Evolutionary conservation across 2,329 filamentous ascomycete species (phyloP).

Genomic region (Paraphoma chrysanthemicola): DNA sequence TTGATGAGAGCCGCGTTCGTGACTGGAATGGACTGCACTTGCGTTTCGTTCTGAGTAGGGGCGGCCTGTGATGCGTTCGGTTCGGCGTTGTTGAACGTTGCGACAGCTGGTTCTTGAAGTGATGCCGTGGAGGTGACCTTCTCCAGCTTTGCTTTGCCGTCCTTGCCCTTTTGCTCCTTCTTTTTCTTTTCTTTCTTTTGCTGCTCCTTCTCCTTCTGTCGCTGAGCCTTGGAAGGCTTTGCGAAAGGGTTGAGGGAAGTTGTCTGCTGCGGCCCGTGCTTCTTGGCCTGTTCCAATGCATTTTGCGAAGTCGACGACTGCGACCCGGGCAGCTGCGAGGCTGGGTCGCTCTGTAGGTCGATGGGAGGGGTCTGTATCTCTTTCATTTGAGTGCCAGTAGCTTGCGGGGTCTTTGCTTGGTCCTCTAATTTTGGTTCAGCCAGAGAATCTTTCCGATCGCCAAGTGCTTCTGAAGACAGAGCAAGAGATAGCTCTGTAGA

Average conservation of each 20-base stretch:
- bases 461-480: background rate
- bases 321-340: background rate
- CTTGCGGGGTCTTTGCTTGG: background rate
- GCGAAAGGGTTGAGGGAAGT: slow-evolving; percentile 40
- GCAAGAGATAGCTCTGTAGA: background rate
- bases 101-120: background rate
- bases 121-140: background rate
- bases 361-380: background rate
- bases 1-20: no score
- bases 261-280: slow-evolving; percentile 32
- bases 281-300: slow-evolving; percentile 17
- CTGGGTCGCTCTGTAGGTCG: background rate
- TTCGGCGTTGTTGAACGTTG: background rate
- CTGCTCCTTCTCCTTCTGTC: slow-evolving; percentile 46
- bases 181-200: slow-evolving; percentile 35
- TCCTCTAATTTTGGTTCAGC: background rate
- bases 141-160: slow-evolving; percentile 23
- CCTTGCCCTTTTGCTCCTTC: slow-evolving; percentile 21
- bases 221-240: slow-evolving; percentile 33
- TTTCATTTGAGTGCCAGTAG: background rate
- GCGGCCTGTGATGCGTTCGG: no score
- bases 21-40: no score
- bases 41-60: no score
- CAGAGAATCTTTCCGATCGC: background rate
- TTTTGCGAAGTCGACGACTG: background rate